Conservation (phyloP, 129 eudicot species). For the Daucus carota region DNA sequence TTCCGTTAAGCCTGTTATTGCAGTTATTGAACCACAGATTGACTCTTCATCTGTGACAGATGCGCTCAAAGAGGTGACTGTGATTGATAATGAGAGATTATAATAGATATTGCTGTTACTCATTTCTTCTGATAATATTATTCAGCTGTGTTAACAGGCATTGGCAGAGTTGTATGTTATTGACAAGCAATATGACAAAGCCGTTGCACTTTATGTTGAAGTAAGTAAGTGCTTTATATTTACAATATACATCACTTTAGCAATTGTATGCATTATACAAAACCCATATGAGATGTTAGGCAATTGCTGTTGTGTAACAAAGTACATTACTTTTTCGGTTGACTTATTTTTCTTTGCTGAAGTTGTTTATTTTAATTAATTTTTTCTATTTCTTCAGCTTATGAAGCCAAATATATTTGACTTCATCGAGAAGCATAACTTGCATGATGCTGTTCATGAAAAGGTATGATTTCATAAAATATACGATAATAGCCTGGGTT, state of each 20-base stretch:
- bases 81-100: not conserved
- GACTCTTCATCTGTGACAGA: slow-evolving; percentile 73
- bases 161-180: slow-evolving; percentile 90
- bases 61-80: slow-evolving; percentile 71
- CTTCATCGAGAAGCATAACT: slow-evolving; percentile 75
- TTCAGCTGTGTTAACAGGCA: slow-evolving; percentile 46
- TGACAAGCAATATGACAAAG: slow-evolving; percentile 76
- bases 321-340: not conserved
- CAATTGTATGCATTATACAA: not conserved
- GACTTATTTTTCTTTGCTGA: not conserved
- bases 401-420: slow-evolving; percentile 83
- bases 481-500: not conserved
- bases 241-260: not conserved
- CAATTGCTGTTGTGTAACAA: not conserved
- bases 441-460: slow-evolving; percentile 75
- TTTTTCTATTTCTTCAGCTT: slow-evolving; percentile 33
- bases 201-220: slow-evolving; percentile 90
- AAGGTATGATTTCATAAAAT: slow-evolving; percentile 41
- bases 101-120: slow-evolving; percentile 5
- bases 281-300: not conserved
- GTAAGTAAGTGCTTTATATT: slow-evolving; percentile 63
- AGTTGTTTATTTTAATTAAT: slow-evolving; percentile 6
- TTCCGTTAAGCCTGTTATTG: slow-evolving; percentile 64
- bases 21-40: slow-evolving; percentile 91
- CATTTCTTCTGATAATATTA: slow-evolving; percentile 10